Evolutionary conservation across 2,329 filamentous ascomycete species (phyloP), one percentile per base, ranked within the genome.

Genomic region (Pseudogymnoascus verrucosus): DNA sequence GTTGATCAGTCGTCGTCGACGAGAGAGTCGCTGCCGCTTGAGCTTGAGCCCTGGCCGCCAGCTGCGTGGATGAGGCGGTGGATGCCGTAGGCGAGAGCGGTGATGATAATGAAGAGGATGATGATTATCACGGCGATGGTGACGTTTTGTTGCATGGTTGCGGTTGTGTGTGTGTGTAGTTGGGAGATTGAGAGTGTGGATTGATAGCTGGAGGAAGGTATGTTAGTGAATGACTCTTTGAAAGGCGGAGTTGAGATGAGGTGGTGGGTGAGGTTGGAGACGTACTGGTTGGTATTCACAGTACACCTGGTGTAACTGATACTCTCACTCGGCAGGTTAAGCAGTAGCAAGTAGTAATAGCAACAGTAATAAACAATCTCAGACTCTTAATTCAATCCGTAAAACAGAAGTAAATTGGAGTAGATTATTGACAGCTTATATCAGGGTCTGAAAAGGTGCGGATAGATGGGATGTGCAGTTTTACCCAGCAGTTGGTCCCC

Each of bases 61-160:
- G 80, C 83, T 28, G 80, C 74, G 68, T 79, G 78, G 60, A 88
- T 84, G 7, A 88, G 76, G 65, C 80, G 79, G 76, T 84, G 87
- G 74, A 88, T 88, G 66, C 83, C 85, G 69, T 87, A 87, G 6
- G 82, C 80, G 63, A 88, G 83, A 65, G 78, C 76, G 62, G 84
- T 83, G 59, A 88, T 80, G 60, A 88, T 76, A 71, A 85, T 73
- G 76, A 88, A 88, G 69, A 88, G 80, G 63, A 88, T 74, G 74
- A 88, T 87, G 75, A 88, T 82, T 72, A 88, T 88, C 74, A 88
- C 79, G 69, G 85, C 85, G 74, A 88, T 88, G 71, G 84, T 82
- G 75, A 88, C 81, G 81, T 88, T 88, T 77, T 82, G 76, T 74
- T 88, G 83, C 81, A 83, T 86, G 68, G 68, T 78, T 73, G 74